These are phyloP conservation scores for Anthostomella pinea DNA, from an alignment of 2,329 filamentous ascomycete species.

Conservation along the genomic window DNA sequence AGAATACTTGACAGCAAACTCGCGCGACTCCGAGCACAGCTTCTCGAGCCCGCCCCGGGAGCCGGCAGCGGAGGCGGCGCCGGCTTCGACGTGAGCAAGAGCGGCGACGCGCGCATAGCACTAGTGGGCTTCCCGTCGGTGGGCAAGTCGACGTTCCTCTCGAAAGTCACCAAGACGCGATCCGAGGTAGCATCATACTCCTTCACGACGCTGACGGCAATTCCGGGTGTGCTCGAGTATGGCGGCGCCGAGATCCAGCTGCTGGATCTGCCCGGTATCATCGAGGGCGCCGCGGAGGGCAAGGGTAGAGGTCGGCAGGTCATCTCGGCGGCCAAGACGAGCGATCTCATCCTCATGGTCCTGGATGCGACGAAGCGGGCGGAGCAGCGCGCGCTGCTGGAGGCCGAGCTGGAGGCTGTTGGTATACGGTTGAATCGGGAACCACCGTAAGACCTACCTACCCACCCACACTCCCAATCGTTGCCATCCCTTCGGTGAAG, in stretches of 20 bases:
- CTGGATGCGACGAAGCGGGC: conserved; percentile 95
- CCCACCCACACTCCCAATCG: background rate
- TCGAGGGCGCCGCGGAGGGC: conserved; percentile 92
- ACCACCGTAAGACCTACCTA: conserved; percentile 64
- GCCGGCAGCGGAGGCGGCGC: conserved; percentile 73
- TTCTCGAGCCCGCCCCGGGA: conserved; percentile 84
- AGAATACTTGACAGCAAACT: conserved; percentile 67
- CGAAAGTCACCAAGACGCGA: conserved; percentile 96
- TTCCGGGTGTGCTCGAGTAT: conserved; percentile 95
- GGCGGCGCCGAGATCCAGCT: conserved; percentile 97
- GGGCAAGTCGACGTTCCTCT: conserved; percentile 97
- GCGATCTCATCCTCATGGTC: conserved; percentile 94
- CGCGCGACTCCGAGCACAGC: conserved; percentile 86
- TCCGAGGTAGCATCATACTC: conserved; percentile 95
- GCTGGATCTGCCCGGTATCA: conserved; percentile 95
- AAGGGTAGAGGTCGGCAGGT: conserved; percentile 95
- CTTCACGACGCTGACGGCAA: conserved; percentile 96
- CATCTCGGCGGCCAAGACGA: conserved; percentile 97
- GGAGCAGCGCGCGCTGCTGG: conserved; percentile 84
- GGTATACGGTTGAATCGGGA: conserved; percentile 91
- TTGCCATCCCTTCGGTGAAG: background rate
- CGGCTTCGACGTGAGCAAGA: conserved; percentile 94
- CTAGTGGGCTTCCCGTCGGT: conserved; percentile 98
- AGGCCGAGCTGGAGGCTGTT: conserved; percentile 90
- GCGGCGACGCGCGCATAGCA: conserved; percentile 92